phyloP scores from a whole-genome alignment of 2,329 filamentous ascomycete species.

The Fusarium verticillioides region DNA sequence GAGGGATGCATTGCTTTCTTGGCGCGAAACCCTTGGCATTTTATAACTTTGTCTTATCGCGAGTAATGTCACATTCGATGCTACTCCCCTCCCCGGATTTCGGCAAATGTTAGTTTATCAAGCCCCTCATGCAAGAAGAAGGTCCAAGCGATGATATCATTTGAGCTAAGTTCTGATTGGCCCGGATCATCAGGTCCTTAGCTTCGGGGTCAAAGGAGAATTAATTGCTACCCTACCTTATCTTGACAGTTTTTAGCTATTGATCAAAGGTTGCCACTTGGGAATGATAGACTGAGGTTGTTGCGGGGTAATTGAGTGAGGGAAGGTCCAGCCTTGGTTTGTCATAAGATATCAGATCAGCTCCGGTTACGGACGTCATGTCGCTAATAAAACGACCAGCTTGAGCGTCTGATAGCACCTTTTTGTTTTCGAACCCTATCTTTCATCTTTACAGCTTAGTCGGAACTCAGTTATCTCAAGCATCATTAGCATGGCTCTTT shows the following conservation, averaged over 20 bases:
- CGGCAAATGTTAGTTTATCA: constrained; percentile 5
- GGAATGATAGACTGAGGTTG: background rate
- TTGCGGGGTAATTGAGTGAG: background rate
- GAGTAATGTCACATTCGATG: background rate
- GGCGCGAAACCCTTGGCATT: background rate
- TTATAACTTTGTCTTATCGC: background rate
- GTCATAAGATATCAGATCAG: background rate
- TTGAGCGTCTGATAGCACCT: background rate
- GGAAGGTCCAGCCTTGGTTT: constrained; percentile 3
- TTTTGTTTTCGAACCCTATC: background rate
- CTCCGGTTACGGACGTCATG: background rate
- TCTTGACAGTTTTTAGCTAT: background rate
- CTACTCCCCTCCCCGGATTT: constrained; percentile 1
- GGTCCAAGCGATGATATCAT: background rate
- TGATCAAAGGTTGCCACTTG: background rate
- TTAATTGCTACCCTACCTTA: background rate
- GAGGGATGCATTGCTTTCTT: background rate
- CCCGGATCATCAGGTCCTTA: background rate
- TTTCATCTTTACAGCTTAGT: background rate
- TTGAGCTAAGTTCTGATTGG: background rate
- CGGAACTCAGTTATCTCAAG: fast-evolving
- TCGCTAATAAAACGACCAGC: background rate
- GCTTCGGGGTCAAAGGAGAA: background rate
- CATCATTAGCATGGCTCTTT: background rate
- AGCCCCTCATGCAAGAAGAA: background rate